Evolutionary conservation across 768 basidiomycete species (phyloP).

Genomic region (Rhizopogon salebrosus): DNA sequence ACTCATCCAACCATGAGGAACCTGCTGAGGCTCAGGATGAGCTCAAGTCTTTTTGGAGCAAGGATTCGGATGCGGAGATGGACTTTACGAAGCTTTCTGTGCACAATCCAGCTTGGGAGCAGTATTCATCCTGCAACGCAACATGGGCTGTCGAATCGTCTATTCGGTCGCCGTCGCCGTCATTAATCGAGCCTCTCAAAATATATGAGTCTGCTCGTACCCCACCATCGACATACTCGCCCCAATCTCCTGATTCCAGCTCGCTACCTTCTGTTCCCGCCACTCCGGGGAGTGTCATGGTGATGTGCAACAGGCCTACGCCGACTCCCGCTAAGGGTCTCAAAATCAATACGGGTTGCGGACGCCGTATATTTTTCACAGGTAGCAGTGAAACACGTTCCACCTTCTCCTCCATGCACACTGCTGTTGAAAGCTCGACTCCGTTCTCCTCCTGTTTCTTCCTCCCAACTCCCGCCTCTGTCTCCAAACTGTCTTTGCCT

Average conservation of each 20-base stretch:
- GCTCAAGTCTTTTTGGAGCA: conserved; percentile 57
- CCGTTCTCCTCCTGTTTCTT: conserved; percentile 56
- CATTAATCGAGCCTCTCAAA: conserved; percentile 30
- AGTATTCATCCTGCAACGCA: conserved; percentile 42
- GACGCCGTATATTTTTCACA: conserved; percentile 30
- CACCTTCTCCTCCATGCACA: conserved; percentile 64
- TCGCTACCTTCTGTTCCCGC: conserved; percentile 45
- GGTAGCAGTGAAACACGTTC: conserved; percentile 40
- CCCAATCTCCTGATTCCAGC: conserved; percentile 34
- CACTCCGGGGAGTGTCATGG: conserved; percentile 51
- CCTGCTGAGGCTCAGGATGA: conserved; percentile 33
- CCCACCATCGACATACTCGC: conserved; percentile 49
- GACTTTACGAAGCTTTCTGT: conserved; percentile 24
- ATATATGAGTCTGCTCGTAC: conserved; percentile 44
- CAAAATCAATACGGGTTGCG: conserved; percentile 53
- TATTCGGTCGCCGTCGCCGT: conserved; percentile 40
- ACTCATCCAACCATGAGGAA: conserved; percentile 45
- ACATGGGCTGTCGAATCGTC: conserved; percentile 54
- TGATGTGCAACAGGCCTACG: conserved; percentile 33
- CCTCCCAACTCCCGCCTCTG: conserved; percentile 39
- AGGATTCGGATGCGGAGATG: conserved; percentile 36
- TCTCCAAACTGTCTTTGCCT: conserved; percentile 31
- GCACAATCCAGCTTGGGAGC: conserved; percentile 27
- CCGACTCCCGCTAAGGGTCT: conserved; percentile 37
- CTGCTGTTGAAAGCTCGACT: conserved; percentile 60